Conservation (phyloP, 1,139 yeast genomes). For the Lodderomyces parapsilosis region DNA sequence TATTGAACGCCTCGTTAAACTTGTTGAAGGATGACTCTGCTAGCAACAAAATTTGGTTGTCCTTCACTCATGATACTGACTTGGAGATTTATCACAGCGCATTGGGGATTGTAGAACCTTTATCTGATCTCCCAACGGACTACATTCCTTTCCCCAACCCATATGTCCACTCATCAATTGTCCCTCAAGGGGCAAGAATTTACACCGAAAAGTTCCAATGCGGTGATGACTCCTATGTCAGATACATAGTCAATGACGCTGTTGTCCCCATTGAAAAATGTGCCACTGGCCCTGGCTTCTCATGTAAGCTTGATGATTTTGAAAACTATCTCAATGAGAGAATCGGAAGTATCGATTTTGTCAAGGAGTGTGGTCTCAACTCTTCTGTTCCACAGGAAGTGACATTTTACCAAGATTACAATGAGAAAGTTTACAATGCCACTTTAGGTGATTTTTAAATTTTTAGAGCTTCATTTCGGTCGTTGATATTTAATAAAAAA, state of each 20-base stretch:
- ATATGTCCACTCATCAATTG: conserved; percentile 46
- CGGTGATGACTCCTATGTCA: conserved; percentile 41
- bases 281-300: conserved; percentile 56
- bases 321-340: conserved; percentile 27
- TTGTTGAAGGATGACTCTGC: conserved; percentile 33
- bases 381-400: conserved; percentile 28
- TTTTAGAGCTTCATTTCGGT: conserved; percentile 8
- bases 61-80: conserved; percentile 63
- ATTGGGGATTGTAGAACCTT: conserved; percentile 44
- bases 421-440: conserved; percentile 25
- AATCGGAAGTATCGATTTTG: conserved; percentile 26
- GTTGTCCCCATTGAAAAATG: conserved; percentile 54
- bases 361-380: conserved; percentile 35
- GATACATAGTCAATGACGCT: conserved; percentile 55
- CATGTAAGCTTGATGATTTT: conserved; percentile 48
- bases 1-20: conserved; percentile 47
- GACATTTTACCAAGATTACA: conserved; percentile 41
- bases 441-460: conserved; percentile 16
- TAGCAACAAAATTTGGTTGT: conserved; percentile 36
- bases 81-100: conserved; percentile 50
- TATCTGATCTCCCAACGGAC: conserved; percentile 19
- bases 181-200: conserved; percentile 58
- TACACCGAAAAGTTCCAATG: conserved; percentile 49
- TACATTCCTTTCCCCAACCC: conserved; percentile 39
- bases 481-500: no score